Base-by-base conservation (phyloP, 2,329 filamentous ascomycete species). In the Colletotrichum destructivum region DNA sequence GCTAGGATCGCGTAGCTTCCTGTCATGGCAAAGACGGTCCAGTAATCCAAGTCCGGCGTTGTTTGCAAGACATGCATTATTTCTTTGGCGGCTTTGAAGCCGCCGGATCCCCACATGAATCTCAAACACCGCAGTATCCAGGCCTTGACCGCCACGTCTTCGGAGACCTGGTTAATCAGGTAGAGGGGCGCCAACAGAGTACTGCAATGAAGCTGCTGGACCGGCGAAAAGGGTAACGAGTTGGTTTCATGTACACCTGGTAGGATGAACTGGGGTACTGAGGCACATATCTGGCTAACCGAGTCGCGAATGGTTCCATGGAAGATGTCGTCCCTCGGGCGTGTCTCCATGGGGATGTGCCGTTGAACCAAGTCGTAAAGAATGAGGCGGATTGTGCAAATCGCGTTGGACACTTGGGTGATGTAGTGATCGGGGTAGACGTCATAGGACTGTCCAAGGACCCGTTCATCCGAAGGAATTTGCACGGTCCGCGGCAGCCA, bases 1-100 rank as follows among this genome's bases (percentile, higher is more conserved):
- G 75, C 74, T 1, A 75, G 73, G 56, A 77, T 75, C 1, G 77
- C 77, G 61, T 78, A 78, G 26, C 77, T 77, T 1, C 77, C 77
- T 2, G 77, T 46, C 63, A 74, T 75, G 3, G 75, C 73, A 56
- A 76, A 78, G 1, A 78, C 72, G 3, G 73, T 68, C 74, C 75
- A 76, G 26, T 75, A 78, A 2, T 65, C 67, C 52, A 73, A 26
- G 46, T 74, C 31, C 4, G 61, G 47, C 15, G 12, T 21, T 8
- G 35, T 63, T 13, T 62, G 23, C 46, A 77, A 49, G 21, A 73
- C 38, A 2, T 72, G 59, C 2, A 68, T 70, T 4, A 76, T 68
- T 11, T 66, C 63, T 44, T 54, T 64, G 2, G 76, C 76, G 40
- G 71, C 60, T 26, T 38, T 59, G 9, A 77, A 35, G 2, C 68